Conservation (phyloP, 2,329 filamentous ascomycete species). For the Beauveria pseudobassiana region DNA sequence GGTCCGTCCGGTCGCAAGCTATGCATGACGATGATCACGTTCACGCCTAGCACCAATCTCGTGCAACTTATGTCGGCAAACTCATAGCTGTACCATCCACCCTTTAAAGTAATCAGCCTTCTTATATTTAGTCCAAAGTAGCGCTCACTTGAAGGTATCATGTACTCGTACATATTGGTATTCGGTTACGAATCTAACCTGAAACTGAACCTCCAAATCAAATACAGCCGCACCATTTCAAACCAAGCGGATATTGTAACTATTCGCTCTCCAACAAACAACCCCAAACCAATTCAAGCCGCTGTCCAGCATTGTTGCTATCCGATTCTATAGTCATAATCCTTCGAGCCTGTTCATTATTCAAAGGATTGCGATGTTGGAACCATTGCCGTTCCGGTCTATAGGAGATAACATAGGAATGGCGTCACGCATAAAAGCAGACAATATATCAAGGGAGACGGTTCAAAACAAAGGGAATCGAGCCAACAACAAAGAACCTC, state of each 20-base stretch:
- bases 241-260: background rate
- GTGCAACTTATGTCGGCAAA: background rate
- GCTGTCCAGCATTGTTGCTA: background rate
- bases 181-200: too few species aligned
- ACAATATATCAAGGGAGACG: background rate
- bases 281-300: background rate
- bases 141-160: too few species aligned
- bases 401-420: background rate
- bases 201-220: too few species aligned
- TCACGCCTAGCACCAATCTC: background rate
- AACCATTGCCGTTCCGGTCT: background rate
- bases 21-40: conserved; percentile 2
- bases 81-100: too few species aligned
- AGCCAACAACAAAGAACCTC: background rate
- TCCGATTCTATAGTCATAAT: background rate
- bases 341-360: background rate
- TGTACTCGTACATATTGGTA: too few species aligned
- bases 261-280: background rate
- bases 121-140: too few species aligned
- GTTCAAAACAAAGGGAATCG: background rate
- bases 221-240: background rate
- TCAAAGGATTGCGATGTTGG: background rate
- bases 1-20: background rate
- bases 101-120: too few species aligned
- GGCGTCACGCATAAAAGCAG: background rate